phyloP scores from a whole-genome alignment of 2,329 filamentous ascomycete species.

The Aspergillus transmontanensis region DNA sequence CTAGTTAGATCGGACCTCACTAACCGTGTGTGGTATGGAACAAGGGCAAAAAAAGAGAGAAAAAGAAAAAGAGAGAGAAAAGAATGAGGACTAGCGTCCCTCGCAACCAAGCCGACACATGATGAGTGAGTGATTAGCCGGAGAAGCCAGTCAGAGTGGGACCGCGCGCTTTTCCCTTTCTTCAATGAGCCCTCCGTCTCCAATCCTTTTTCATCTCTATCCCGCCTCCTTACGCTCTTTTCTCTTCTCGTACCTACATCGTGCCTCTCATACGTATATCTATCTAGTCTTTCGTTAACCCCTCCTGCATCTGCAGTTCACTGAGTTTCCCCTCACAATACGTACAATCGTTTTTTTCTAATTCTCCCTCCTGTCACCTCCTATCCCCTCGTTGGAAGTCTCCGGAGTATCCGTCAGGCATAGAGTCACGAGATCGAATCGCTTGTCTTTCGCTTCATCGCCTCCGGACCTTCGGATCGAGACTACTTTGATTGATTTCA shows the following conservation, averaged over 20 bases:
- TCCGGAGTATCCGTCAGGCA: not conserved
- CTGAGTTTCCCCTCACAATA: not conserved
- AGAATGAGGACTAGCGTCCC: not conserved
- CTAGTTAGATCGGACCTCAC: not conserved
- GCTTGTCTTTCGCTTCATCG: conserved; percentile 3
- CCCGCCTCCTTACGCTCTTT: conserved; percentile 13
- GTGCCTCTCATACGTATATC: conserved; percentile 7
- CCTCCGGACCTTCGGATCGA: conserved; percentile 5
- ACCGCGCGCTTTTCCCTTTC: conserved; percentile 11
- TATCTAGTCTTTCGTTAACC: conserved; percentile 24
- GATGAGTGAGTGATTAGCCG: conserved; percentile 2
- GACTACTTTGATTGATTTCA: conserved; percentile 1
- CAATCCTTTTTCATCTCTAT: conserved; percentile 14
- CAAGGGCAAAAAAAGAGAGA: not conserved
- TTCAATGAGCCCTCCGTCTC: conserved; percentile 5
- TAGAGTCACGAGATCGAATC: conserved; percentile 3
- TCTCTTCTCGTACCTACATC: conserved; percentile 8
- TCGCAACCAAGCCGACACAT: not conserved
- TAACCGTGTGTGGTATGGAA: not conserved
- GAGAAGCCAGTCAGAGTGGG: conserved; percentile 2
- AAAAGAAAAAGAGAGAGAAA: conserved; percentile 1
- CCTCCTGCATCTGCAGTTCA: conserved; percentile 8
- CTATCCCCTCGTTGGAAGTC: not conserved
- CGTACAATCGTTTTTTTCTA: conserved; percentile 5
- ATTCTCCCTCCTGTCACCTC: conserved; percentile 4